Evolutionary conservation across 2,329 filamentous ascomycete species (phyloP).

Genomic region (Fusarium solani-melongenae): DNA sequence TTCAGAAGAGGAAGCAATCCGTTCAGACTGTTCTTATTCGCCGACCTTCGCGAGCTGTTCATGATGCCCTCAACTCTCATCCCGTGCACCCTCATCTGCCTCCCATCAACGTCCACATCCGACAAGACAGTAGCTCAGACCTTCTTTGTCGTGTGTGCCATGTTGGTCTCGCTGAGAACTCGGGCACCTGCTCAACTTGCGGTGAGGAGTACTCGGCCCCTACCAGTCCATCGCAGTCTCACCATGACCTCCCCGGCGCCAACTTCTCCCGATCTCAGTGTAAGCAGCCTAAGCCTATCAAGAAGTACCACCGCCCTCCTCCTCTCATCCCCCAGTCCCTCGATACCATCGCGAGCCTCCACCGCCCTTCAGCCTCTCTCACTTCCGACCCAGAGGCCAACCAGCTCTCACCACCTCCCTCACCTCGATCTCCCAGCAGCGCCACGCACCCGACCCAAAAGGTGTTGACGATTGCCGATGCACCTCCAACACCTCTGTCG

Average conservation of each 20-base stretch:
- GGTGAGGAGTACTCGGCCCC: constrained; percentile 31
- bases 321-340: constrained; percentile 29
- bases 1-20: constrained; percentile 17
- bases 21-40: constrained; percentile 18
- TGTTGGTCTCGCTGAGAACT: constrained; percentile 35
- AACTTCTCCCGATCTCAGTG: constrained; percentile 16
- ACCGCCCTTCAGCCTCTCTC: constrained; percentile 21
- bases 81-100: constrained; percentile 14
- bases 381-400: constrained; percentile 31
- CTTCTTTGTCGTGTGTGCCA: constrained; percentile 37
- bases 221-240: constrained; percentile 11
- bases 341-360: constrained; percentile 24
- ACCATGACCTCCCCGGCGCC: background rate
- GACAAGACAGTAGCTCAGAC: constrained; percentile 38
- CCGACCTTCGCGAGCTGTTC: constrained; percentile 26
- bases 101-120: constrained; percentile 31
- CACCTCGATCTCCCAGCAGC: constrained; percentile 13
- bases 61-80: constrained; percentile 36
- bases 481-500: constrained; percentile 33
- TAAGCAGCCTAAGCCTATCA: constrained; percentile 12
- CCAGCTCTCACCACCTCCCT: constrained; percentile 24
- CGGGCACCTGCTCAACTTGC: constrained; percentile 37
- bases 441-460: constrained; percentile 21
- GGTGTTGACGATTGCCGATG: constrained; percentile 4
- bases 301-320: constrained; percentile 31